These are phyloP conservation scores for Picochlorum sp. DNA, from an alignment of 139 green algal genomes.

Conservation along the genomic window DNA sequence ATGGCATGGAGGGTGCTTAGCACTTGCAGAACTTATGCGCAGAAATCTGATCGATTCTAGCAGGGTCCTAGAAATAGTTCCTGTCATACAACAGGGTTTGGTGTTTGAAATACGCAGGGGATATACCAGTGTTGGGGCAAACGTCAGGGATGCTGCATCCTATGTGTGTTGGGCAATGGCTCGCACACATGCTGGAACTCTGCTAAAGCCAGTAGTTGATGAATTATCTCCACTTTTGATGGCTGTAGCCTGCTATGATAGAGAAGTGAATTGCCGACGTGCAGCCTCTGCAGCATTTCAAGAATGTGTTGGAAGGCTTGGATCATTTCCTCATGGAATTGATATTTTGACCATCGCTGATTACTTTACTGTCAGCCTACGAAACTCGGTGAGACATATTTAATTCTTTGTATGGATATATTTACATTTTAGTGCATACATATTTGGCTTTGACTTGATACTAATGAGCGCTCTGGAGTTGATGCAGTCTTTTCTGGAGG, in stretches of 20 bases:
- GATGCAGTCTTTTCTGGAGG: constrained; percentile 52
- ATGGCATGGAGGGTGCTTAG: constrained; percentile 94
- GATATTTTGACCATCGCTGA: constrained; percentile 77
- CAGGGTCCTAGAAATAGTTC: constrained; percentile 40
- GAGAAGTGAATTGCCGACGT: constrained; percentile 72
- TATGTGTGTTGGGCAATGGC: constrained; percentile 97
- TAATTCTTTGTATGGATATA: constrained; percentile 10
- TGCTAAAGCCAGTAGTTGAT: constrained; percentile 28
- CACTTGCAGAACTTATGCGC: constrained; percentile 85
- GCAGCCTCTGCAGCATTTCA: constrained; percentile 87
- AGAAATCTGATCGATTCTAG: constrained; percentile 69
- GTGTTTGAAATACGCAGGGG: constrained; percentile 84
- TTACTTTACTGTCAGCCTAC: constrained; percentile 74
- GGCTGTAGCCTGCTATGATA: constrained; percentile 76
- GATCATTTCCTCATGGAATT: constrained; percentile 82
- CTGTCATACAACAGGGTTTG: constrained; percentile 55
- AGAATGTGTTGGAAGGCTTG: constrained; percentile 84
- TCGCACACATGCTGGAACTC: constrained; percentile 63
- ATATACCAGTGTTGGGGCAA: constrained; percentile 74
- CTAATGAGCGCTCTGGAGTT: not conserved
- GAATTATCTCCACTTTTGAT: constrained; percentile 70
- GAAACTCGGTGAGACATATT: not conserved
- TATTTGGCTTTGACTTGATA: not conserved
- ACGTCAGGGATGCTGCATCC: constrained; percentile 88
- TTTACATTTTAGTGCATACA: not conserved